These are phyloP conservation scores for Backusella luteola DNA, from an alignment of 192 early-diverging fungal genomes.

Conservation along the genomic window DNA sequence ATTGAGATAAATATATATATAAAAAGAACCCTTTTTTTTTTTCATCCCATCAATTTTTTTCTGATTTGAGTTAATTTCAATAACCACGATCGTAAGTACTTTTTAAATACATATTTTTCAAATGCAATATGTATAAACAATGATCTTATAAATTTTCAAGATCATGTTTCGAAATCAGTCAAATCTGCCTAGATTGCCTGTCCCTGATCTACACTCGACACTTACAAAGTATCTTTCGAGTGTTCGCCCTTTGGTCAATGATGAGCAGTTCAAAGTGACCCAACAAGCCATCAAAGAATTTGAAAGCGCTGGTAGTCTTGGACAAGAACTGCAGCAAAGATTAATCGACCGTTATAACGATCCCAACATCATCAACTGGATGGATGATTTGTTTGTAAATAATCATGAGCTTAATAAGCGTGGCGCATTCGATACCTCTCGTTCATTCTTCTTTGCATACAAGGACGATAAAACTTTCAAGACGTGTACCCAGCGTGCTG, in stretches of 20 bases:
- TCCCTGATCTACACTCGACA: slow-evolving; percentile 81
- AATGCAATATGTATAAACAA: too few relatives aligned
- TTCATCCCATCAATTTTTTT: too few relatives aligned
- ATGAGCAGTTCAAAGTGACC: slow-evolving; percentile 70
- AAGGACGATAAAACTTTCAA: slow-evolving; percentile 81
- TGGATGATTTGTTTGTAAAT: slow-evolving; percentile 96
- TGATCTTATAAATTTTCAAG: too few relatives aligned
- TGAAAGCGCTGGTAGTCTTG: slow-evolving; percentile 69
- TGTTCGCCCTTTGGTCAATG: slow-evolving; percentile 68
- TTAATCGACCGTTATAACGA: slow-evolving; percentile 70
- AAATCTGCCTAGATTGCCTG: slow-evolving; percentile 83
- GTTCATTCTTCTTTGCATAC: slow-evolving; percentile 94
- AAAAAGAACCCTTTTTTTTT: too few relatives aligned
- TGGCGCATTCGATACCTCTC: slow-evolving; percentile 87
- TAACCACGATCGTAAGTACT: too few relatives aligned
- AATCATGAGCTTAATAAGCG: slow-evolving; percentile 90
- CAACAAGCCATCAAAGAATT: slow-evolving; percentile 74
- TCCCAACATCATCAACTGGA: slow-evolving; percentile 82
- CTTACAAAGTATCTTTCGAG: slow-evolving; percentile 77
- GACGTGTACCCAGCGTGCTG: slow-evolving; percentile 72
- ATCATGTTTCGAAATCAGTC: slow-evolving; percentile 68
- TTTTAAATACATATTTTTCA: too few relatives aligned
- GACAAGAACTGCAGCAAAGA: slow-evolving; percentile 81
- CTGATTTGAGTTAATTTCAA: too few relatives aligned
- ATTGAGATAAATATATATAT: too few relatives aligned